phyloP scores from a whole-genome alignment of 495 filamentous ascomycete species.

The Lasiosphaeris hirsuta region DNA sequence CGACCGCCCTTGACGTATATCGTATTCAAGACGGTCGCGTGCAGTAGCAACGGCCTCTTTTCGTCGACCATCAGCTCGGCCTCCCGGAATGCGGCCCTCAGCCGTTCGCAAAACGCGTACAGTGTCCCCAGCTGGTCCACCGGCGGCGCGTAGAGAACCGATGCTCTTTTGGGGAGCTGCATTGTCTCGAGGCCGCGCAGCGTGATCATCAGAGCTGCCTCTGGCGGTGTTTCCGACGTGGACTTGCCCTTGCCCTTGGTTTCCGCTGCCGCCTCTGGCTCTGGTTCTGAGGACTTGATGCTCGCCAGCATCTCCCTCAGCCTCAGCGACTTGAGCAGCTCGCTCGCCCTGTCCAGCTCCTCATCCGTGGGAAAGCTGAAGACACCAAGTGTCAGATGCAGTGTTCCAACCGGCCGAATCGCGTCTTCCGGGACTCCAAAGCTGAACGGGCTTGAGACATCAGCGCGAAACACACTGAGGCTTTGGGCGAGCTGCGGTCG shows the following conservation, averaged over 20 bases:
- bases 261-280: neutral
- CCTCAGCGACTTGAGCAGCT: constrained; percentile 53
- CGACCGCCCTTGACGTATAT: constrained; percentile 60
- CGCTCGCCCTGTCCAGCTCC: constrained; percentile 53
- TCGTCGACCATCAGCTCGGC: constrained; percentile 61
- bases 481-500: constrained; percentile 60
- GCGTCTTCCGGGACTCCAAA: constrained; percentile 54
- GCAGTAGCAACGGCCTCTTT: constrained; percentile 65
- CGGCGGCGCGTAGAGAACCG: constrained; percentile 48
- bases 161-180: constrained; percentile 34
- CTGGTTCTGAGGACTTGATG: constrained; percentile 3
- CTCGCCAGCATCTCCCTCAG: constrained; percentile 45
- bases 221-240: no score
- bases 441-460: constrained; percentile 41
- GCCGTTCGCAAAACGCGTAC: constrained; percentile 57
- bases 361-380: constrained; percentile 63
- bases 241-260: constrained; percentile 2
- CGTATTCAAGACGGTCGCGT: constrained; percentile 86
- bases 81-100: constrained; percentile 59
- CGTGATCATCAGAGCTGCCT: constrained; percentile 32
- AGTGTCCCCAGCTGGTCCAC: constrained; percentile 55
- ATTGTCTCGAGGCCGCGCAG: constrained; percentile 48
- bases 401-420: constrained; percentile 70
- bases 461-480: constrained; percentile 57
- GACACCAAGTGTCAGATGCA: constrained; percentile 85